Evolutionary conservation across 2,329 filamentous ascomycete genomes (phyloP), one percentile per base, ranked within the genome.

Genomic region (Paecilomyces niveus): DNA sequence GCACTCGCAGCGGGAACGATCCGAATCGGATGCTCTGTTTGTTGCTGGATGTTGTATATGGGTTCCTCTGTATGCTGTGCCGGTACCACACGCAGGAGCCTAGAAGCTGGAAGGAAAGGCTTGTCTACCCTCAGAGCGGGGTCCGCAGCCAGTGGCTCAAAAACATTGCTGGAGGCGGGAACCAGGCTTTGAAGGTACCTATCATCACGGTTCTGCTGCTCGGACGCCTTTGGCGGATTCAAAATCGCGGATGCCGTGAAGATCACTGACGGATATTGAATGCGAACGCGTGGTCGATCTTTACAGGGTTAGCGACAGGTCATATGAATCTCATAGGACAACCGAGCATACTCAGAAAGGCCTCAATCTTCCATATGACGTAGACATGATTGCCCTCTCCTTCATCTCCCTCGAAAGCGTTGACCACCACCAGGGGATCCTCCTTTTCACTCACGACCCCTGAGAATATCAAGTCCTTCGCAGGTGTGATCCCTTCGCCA

Each of bases 91-190:
- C 83, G 83, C 61, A 81, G 77, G 54, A 86, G 78, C 54, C 82
- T 75, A 51, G 81, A 80, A 24, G 83, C 81, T n/a, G 83, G 82
- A 10, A 86, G 76, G 59, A 81, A 81, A 24, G 83, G 80, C 52
- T 79, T 72, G 29, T 76, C 74, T 24, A 75, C 73, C n/a, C 68
- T 67, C 31, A 81, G 68, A 2, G 74, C 72, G 51, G 80, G 79
- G 60, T 82, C 80, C 52, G 73, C 75, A 22, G 79, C 76, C 55
- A 86, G 77, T 3, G 83, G 74, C 62, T 84, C 80, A 9, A 86
- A 74, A 15, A 86, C 75, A 60, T 86, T 86, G 9, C 79, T 72
- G 0, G 83, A 81, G n/a, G 81, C 75, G 5, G 83, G 81, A n/a
- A 82, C 73, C 53, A 79, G 74, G 54, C 80, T 79, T 15, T 80